Base-by-base conservation (phyloP, 2,329 filamentous ascomycete genomes). In the Cladobotryum protrusum region DNA sequence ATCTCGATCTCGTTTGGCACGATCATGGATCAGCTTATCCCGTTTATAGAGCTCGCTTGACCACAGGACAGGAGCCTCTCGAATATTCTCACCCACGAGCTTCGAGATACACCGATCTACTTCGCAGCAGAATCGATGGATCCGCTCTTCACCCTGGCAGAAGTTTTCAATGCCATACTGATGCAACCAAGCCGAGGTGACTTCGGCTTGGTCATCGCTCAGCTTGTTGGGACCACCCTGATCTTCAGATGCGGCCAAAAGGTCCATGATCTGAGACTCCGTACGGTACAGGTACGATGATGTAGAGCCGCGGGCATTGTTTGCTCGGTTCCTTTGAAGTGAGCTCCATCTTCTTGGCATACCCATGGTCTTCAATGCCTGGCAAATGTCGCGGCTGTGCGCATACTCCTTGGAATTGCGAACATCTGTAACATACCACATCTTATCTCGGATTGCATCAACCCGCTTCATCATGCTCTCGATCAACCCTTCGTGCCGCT, bases 351-450 rank as follows among this genome's bases (percentile, higher is more conserved):
- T 76, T 52, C 82, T 76, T 54, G 82, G 76, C 67, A 82, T 73
- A 54, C 85, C 87, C 93, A 99, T 97, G 7, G 87, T 89, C 67
- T 93, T 95, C 45, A 99, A 73, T 4, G 92, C 93, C 52, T 87
- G 79, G 5, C 90, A 88, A 43, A 97, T 85, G 56, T 92, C 89
- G 52, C 85, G 85, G 36, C 89, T 89, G 58, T 95, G 86, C 53
- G 93, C 88, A 61, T 96, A 97, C 9, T 84, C 82, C 44, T 84
- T 87, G 4, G 93, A 96, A 60, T 92, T 91, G 54, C 89, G 86
- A 24, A 97, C 91, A 65, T 96, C 90, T 1, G 88, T 92, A 53
- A 93, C 87, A 65, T 95, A 99, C 93, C 93, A 99, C 88, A 97
- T 96, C 74, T 97, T 97, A 65, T 96, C 88, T 39, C 93, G 82